These are phyloP conservation scores for Aspergillus sp. DNA, from an alignment of 2,329 filamentous ascomycete species.

Conservation along the genomic window DNA sequence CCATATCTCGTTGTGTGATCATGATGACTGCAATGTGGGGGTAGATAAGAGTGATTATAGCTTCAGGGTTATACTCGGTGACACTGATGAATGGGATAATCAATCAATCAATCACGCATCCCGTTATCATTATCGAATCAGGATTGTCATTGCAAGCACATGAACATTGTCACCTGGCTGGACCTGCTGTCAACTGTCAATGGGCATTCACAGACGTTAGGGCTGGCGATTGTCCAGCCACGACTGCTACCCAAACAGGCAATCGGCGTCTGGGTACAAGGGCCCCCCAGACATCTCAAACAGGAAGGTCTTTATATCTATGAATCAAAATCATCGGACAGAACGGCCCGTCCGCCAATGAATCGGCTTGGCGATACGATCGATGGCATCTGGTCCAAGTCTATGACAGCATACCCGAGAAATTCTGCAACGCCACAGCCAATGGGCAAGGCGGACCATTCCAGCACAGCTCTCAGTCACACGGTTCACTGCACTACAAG, in stretches of 20 bases:
- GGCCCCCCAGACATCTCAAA: background rate
- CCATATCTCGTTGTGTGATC: background rate
- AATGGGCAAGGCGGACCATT: background rate
- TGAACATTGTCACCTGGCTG: background rate
- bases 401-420: slow-evolving; percentile 10
- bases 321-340: background rate
- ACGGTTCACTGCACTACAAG: background rate
- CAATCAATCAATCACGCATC: background rate
- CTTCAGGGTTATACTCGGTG: background rate
- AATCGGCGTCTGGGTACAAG: background rate
- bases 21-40: background rate
- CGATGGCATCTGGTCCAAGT: slow-evolving; percentile 1
- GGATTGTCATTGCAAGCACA: background rate
- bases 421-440: background rate
- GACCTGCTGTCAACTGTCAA: background rate
- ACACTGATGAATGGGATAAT: background rate
- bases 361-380: background rate
- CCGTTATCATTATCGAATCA: background rate
- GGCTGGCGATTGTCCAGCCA: background rate
- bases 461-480: background rate
- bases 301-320: background rate
- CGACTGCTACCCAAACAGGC: background rate
- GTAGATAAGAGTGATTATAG: background rate
- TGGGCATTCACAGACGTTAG: background rate
- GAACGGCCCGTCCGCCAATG: background rate